These are phyloP conservation scores for Talaromyces piceae DNA, from an alignment of 2,329 filamentous ascomycete genomes.

Conservation along the genomic window DNA sequence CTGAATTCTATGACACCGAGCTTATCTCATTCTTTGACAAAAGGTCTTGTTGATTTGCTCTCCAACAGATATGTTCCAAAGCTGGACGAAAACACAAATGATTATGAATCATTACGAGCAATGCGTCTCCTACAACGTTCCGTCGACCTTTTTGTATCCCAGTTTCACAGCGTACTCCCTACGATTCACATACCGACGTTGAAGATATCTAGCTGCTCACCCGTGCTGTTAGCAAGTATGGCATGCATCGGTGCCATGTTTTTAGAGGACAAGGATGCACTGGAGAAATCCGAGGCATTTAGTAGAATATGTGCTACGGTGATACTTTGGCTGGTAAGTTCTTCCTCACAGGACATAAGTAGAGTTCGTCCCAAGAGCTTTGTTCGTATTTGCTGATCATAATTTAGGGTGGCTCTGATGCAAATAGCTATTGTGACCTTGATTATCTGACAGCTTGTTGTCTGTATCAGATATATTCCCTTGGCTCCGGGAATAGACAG, in stretches of 20 bases:
- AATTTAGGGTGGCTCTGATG: conserved; percentile 3
- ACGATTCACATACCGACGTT: neutral
- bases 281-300: conserved; percentile 1
- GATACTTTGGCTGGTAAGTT: conserved; percentile 5
- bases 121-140: conserved; percentile 1
- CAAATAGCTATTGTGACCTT: conserved; percentile 5
- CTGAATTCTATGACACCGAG: neutral
- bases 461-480: conserved; percentile 6
- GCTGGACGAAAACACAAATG: neutral
- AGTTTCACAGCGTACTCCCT: conserved; percentile 3
- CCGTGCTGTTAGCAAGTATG: conserved; percentile 5
- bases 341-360: neutral
- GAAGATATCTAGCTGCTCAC: conserved; percentile 1
- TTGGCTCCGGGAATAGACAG: conserved; percentile 5
- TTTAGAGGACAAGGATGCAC: neutral
- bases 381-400: neutral
- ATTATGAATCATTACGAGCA: neutral
- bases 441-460: conserved; percentile 5
- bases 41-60: neutral
- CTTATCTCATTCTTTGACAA: neutral
- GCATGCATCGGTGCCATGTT: conserved; percentile 7
- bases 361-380: neutral
- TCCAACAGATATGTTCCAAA: conserved; percentile 5
- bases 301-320: conserved; percentile 5
- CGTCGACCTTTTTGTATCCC: neutral